Base-by-base conservation (phyloP, 441 rosid species). In the Eutrema salsugineum region DNA sequence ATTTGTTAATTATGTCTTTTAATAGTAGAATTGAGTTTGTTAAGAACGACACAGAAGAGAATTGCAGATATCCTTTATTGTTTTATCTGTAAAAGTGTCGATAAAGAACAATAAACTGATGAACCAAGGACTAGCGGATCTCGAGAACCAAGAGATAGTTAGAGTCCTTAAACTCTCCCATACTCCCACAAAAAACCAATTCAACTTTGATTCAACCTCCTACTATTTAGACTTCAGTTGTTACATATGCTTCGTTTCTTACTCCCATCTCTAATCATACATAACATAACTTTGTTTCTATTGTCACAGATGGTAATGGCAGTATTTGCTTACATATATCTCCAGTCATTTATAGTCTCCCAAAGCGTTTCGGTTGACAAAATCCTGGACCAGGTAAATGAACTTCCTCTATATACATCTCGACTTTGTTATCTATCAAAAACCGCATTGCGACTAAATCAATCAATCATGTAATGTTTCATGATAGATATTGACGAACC, bases 301-400 rank as follows among this genome's bases (percentile, higher is more conserved):
- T 35, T 47, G 47, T 82, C 22, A 35, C 83, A 94, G 99, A 94
- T 94, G 99, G 93, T 94, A 71, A 94, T 94, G 97, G 99, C 99
- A 1, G 99, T 91, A 28, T 94, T 94, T 77, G 92, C 97, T 17
- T 94, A 87, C 80, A 90, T 94, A 80, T 94, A 90, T 78, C 95
- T 87, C 66, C 97, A 94, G 77, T 90, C 97, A 8, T 94, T 94
- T 66, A 77, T 91, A 17, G 84, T 83, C 73, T 82, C 91, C 15
- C 84, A 82, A 71, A 85, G 78, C 70, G 66, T 81, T 40, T 79
- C 92, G 0, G 85, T 86, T 33, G 99, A 91, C 70, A 86, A 81
- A 80, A 85, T 91, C 63, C 76, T 94, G 75, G 91, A 90, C 74
- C 90, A 83, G 97, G 99, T 91, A 85, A 5, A 62, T 0, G n/a